Conservation (phyloP, 352 stramenopile species). For the Lagenidium giganteum region DNA sequence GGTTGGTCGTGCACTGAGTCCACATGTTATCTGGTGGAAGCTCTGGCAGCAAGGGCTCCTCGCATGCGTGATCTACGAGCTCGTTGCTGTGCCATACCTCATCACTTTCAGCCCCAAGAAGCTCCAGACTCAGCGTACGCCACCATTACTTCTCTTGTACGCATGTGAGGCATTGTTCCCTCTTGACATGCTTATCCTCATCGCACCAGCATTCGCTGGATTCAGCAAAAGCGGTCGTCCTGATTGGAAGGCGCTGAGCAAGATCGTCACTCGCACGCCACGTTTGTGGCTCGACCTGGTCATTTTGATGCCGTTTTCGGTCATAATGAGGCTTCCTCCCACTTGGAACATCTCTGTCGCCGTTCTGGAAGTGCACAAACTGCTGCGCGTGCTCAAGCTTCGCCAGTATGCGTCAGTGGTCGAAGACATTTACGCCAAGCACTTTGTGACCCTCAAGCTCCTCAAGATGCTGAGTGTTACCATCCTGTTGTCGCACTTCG, state of each 20-base stretch:
- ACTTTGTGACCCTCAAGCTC: too few relatives aligned
- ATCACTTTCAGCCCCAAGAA: too few relatives aligned
- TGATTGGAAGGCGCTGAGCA: too few relatives aligned
- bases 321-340: too few relatives aligned
- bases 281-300: slow-evolving; percentile 10
- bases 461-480: neutral
- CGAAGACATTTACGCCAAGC: neutral
- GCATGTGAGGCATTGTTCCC: too few relatives aligned
- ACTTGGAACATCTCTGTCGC: too few relatives aligned
- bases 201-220: too few relatives aligned
- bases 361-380: slow-evolving; percentile 1
- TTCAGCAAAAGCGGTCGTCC: too few relatives aligned
- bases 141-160: too few relatives aligned
- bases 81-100: slow-evolving; percentile 2
- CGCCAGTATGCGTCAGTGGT: neutral
- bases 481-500: neutral
- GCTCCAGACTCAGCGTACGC: too few relatives aligned
- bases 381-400: neutral
- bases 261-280: too few relatives aligned
- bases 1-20: neutral
- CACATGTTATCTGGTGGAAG: neutral
- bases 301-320: slow-evolving; percentile 6
- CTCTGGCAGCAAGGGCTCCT: slow-evolving; percentile 4
- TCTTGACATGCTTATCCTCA: too few relatives aligned
- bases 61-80: slow-evolving; percentile 3